Evolutionary conservation across 371 early-diverging fungal genomes (phyloP), one percentile per base, ranked within the genome.

Genomic region (Mortierella sp.): DNA sequence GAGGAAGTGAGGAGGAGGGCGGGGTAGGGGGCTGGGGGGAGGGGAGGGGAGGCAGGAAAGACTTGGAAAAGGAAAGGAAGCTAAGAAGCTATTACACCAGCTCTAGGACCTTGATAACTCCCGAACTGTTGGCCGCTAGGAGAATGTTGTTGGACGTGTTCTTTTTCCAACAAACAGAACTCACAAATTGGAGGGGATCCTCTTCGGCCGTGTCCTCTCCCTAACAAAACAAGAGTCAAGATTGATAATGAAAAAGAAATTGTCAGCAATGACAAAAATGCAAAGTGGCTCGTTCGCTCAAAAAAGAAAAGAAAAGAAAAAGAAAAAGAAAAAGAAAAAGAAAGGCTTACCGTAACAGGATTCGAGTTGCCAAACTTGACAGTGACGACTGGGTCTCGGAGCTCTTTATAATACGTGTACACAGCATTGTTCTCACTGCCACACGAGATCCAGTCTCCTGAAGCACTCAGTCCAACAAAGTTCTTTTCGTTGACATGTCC

Each of bases 401-500:
- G 82, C 37, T 85, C 82, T 59, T 88, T 87, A 84, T 93, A 91
- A 71, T 98, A 98, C 0, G 92, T 86, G 73, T 91, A 96, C 15
- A 96, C 87, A 0, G 88, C 87, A 80, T 98, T 96, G 57, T 90
- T 93, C 75, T 98, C 98, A 72, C 94, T 94, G 19, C 98, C 98
- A 71, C 96, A 96, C 0, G 94, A 84, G 68, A 98, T 92, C 91
- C 95, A 95, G 65, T 95, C 93, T 5, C 88, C 88, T 15, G 91
- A 90, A 12, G 90, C 84, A 25, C 88, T 86, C 52, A 96, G 81
- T 1, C 98, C 98, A 9, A 96, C 98, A 92, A 98, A 98, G 84
- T 97, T 96, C 85, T 94, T 96, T 70, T 95, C 96, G 73, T 98
- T 98, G 26, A 83, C 67, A 75, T 98, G 98, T 7, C 97, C 97